phyloP scores from a whole-genome alignment of 305 asterid genomes.

The Petunia hybrid region DNA sequence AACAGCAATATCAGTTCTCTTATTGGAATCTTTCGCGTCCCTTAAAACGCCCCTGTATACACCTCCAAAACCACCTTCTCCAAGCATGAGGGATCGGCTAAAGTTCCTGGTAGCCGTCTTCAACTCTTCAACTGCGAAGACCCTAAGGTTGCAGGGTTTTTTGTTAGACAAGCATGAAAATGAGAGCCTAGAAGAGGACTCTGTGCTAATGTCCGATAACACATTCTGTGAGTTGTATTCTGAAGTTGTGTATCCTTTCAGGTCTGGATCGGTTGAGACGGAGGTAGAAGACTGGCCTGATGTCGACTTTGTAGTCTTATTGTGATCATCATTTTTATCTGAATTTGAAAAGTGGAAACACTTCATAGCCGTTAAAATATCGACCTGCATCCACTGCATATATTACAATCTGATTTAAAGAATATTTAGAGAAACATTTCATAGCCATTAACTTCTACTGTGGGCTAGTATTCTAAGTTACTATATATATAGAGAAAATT shows the following conservation, averaged over 20 bases:
- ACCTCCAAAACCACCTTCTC: constrained; percentile 95
- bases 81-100: constrained; percentile 83
- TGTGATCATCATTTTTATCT: constrained; percentile 48
- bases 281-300: constrained; percentile 56
- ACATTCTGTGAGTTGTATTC: constrained; percentile 60
- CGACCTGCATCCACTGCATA: neutral
- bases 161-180: constrained; percentile 57
- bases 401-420: neutral
- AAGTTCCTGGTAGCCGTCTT: constrained; percentile 74
- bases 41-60: constrained; percentile 68
- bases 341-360: constrained; percentile 63
- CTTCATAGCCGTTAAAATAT: constrained; percentile 52
- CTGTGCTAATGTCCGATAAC: constrained; percentile 72
- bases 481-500: neutral
- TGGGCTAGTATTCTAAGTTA: too few species aligned
- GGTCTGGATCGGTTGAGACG: constrained; percentile 58
- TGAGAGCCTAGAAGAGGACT: constrained; percentile 67
- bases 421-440: too few species aligned
- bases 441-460: too few species aligned
- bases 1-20: constrained; percentile 70
- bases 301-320: constrained; percentile 52
- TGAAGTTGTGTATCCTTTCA: constrained; percentile 43
- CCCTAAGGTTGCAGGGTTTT: constrained; percentile 62
- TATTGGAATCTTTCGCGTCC: constrained; percentile 50
- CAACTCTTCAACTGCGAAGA: constrained; percentile 67